Percentiles rank a stretch among this genome's conserved stretches.
Conservation (phyloP, 331 rosid genomes). For the Quercus lobata region DNA sequence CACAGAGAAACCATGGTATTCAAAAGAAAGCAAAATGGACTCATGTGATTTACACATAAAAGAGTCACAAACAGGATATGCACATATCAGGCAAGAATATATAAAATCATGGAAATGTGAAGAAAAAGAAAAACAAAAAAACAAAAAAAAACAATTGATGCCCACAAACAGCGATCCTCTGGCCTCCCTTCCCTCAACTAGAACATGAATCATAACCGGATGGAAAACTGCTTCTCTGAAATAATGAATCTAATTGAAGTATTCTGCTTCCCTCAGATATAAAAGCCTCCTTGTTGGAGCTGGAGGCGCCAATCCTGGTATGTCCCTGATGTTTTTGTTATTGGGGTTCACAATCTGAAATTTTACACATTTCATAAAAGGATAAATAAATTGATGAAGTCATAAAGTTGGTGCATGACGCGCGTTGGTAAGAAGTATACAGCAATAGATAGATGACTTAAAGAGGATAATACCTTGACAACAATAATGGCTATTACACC, state of each 20-base stretch:
- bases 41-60: conserved; percentile 42
- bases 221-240: conserved; percentile 22
- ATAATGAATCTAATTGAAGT: conserved; percentile 26
- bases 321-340: conserved; percentile 76
- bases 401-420: background rate
- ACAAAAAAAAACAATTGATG: conserved; percentile 10
- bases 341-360: conserved; percentile 81
- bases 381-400: background rate
- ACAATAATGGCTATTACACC: conserved; percentile 95
- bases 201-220: conserved; percentile 20
- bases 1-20: conserved; percentile 35
- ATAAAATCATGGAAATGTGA: conserved; percentile 17
- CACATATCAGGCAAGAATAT: conserved; percentile 60
- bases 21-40: conserved; percentile 36
- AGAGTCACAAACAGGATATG: conserved; percentile 53
- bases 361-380: background rate
- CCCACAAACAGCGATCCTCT: conserved; percentile 37
- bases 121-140: background rate
- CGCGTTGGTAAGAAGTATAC: background rate
- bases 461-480: conserved; percentile 78
- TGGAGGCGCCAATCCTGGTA: conserved; percentile 98
- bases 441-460: conserved; percentile 10
- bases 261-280: conserved; percentile 47
- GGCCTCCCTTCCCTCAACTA: conserved; percentile 21
- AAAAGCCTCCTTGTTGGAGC: conserved; percentile 85